Conservation (phyloP, 345 rosid species). For the Chamaenerion angustifolium region DNA sequence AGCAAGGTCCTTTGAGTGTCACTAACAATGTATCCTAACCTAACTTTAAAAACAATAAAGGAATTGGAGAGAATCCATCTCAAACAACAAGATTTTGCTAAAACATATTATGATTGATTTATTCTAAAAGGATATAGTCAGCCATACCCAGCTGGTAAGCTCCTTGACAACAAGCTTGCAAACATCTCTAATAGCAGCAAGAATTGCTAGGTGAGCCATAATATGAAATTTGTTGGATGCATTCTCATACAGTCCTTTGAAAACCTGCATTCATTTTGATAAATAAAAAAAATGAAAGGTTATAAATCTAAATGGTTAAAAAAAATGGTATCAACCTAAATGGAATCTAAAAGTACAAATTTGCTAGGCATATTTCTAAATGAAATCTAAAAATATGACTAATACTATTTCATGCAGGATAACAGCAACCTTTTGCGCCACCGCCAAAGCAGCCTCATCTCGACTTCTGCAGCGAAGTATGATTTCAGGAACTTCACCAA, state of each 20-base stretch:
- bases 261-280: constrained; percentile 32
- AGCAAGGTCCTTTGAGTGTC: no score
- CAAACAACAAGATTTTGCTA: no score
- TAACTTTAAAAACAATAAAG: no score
- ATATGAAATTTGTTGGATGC: constrained; percentile 63
- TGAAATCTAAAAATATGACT: no score
- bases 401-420: neutral
- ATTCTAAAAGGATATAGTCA: no score
- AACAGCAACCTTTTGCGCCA: constrained; percentile 64
- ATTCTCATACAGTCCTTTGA: constrained; percentile 80
- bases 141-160: constrained; percentile 95
- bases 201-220: constrained; percentile 67
- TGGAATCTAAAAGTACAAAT: no score
- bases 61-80: no score
- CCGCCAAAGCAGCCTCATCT: constrained; percentile 96
- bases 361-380: no score
- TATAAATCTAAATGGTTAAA: no score
- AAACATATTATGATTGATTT: no score
- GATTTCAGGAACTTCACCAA: constrained; percentile 90
- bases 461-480: constrained; percentile 84
- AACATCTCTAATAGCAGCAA: constrained; percentile 86
- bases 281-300: neutral
- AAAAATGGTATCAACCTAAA: no score
- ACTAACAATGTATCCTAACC: no score
- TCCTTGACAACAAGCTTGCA: constrained; percentile 88